These are phyloP conservation scores for Skeletonema marinoi DNA, from an alignment of 108 stramenopile genomes.

Conservation along the genomic window DNA sequence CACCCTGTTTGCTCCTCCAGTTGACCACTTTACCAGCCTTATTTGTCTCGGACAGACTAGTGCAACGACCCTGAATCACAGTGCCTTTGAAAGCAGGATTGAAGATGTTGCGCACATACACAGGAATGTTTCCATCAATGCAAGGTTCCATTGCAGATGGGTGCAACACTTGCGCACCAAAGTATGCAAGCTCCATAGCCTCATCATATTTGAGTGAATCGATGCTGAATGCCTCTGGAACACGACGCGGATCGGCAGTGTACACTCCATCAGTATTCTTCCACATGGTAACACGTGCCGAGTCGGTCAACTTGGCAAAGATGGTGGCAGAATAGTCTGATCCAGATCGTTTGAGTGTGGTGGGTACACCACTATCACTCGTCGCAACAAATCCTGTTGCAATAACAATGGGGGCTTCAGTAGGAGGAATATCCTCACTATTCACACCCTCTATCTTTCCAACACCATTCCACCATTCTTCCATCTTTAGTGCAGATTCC, in stretches of 20 bases:
- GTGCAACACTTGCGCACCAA: slow-evolving; percentile 90
- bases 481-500: slow-evolving; percentile 34
- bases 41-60: slow-evolving; percentile 49
- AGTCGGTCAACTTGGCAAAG: slow-evolving; percentile 75
- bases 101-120: slow-evolving; percentile 87
- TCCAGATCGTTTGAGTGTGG: slow-evolving; percentile 85
- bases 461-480: slow-evolving; percentile 60
- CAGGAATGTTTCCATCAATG: slow-evolving; percentile 76
- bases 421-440: neutral
- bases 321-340: slow-evolving; percentile 89
- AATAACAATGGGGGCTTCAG: slow-evolving; percentile 56
- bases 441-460: slow-evolving; percentile 54
- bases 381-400: slow-evolving; percentile 87
- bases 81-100: slow-evolving; percentile 82
- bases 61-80: slow-evolving; percentile 70
- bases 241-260: slow-evolving; percentile 88
- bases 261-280: slow-evolving; percentile 91
- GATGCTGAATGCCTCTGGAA: slow-evolving; percentile 85
- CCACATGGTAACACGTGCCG: slow-evolving; percentile 84
- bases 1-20: slow-evolving; percentile 64
- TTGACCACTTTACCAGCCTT: slow-evolving; percentile 51
- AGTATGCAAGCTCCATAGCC: slow-evolving; percentile 92
- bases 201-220: slow-evolving; percentile 82
- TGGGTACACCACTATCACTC: slow-evolving; percentile 81
- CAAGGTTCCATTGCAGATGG: slow-evolving; percentile 84